Evolutionary conservation across 2,329 filamentous ascomycete species (phyloP), one percentile per base, ranked within the genome.

Genomic region (Helminthosporium solani): DNA sequence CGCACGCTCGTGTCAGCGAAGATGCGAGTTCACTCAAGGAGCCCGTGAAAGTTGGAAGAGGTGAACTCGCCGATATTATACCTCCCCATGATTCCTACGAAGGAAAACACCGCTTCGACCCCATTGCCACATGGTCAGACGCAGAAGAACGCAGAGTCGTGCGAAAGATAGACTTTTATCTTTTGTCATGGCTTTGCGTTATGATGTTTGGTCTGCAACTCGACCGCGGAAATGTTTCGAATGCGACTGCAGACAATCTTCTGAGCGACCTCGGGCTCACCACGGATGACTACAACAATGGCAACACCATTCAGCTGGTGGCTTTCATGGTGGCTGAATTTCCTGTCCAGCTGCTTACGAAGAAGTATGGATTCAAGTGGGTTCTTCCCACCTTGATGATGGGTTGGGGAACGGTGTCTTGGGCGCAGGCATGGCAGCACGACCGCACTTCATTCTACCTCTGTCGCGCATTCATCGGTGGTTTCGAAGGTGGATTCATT

Each of bases 271-370:
- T 68, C 9, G 49, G 52, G 2, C 50, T 68, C 18, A 66, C 57
- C 1, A 60, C 53, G 14, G 63, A 66, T 44, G 64, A 67, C 40
- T 68, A 66, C 49, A 68, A 68, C 50, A 62, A 66, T 30, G 63
- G 64, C 30, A 64, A 68, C 15, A 71, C 70, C 0, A 71, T 87
- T 8, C 92, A 94, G 74, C 90, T 89, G 70, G 79, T 81, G 19
- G 90, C 88, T 66, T 95, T 95, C 73, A 90, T 95, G n/a, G 52
- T 57, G 2, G 71, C 73, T 0, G 73, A 74, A 40, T 67, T 76
- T 16, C 73, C 73, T 0, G 72, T 73, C 0, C 69, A 73, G 31
- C 63, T 75, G n/a, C 64, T 75, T 27, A 73, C 71, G 19, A 76
- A 75, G 49, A 65, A 71, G 21, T 64, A 67, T 28, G 73, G 73